Percentiles rank a stretch among this genome's conserved stretches.
Conservation (phyloP, 345 rosid genomes). For the Corchorus olitorius region DNA sequence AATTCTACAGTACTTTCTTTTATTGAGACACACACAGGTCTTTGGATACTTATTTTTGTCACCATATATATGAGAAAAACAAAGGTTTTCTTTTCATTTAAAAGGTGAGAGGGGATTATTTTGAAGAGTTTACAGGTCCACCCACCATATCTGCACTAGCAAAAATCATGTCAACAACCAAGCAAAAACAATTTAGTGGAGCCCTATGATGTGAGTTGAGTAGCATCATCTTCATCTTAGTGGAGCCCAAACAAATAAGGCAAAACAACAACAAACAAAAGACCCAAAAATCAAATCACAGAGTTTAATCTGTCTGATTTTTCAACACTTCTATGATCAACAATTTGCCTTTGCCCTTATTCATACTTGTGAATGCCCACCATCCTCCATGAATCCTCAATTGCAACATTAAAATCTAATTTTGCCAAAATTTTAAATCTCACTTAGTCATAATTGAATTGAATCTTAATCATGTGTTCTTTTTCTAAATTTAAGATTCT, state of each 20-base stretch:
- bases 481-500: no score
- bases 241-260: neutral
- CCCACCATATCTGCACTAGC: neutral
- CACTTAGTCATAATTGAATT: neutral
- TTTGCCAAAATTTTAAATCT: no score
- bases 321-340: neutral
- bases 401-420: no score
- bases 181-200: neutral
- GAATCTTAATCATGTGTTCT: no score
- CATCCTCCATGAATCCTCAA: neutral
- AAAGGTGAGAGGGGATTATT: neutral
- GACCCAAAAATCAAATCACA: neutral
- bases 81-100: neutral
- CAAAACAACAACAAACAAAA: neutral
- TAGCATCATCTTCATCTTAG: neutral
- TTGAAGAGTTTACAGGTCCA: neutral
- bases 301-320: neutral
- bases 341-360: neutral
- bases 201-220: neutral
- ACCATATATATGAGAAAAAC: no score
- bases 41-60: no score
- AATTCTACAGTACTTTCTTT: no score
- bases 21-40: no score
- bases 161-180: neutral
- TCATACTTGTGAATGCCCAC: neutral